These are phyloP conservation scores for Xylariales sp. DNA, from an alignment of 2,329 filamentous ascomycete species.

Conservation along the genomic window DNA sequence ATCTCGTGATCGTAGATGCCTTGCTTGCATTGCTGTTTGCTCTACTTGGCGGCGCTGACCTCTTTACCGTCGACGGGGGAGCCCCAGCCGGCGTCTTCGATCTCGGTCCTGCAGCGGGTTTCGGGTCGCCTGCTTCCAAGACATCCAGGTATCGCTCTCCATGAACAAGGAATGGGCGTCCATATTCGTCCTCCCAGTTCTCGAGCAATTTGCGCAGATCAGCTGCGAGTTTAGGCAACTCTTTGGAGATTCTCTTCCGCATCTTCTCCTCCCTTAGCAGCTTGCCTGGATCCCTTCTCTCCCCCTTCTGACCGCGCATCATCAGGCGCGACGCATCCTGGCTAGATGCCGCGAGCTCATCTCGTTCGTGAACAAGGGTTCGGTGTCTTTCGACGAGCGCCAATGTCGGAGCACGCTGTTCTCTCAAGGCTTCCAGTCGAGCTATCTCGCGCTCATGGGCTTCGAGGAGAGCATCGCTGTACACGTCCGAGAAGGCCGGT, in stretches of 20 bases:
- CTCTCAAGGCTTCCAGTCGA: constrained; percentile 73
- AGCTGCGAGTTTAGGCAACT: constrained; percentile 82
- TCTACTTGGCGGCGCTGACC: constrained; percentile 28
- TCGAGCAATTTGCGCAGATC: constrained; percentile 82
- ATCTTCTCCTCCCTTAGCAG: constrained; percentile 95
- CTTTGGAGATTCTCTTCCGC: constrained; percentile 94
- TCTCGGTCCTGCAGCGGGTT: constrained; percentile 55
- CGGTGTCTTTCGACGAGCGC: constrained; percentile 79
- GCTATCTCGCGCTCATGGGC: constrained; percentile 90
- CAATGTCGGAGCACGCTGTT: constrained; percentile 82
- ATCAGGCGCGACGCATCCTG: constrained; percentile 93
- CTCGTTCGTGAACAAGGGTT: constrained; percentile 75
- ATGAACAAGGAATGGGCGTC: constrained; percentile 86
- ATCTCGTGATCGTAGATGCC: constrained; percentile 32
- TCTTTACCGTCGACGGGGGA: constrained; percentile 42
- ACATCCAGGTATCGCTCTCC: constrained; percentile 87
- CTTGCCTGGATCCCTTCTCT: constrained; percentile 90
- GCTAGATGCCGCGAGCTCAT: constrained; percentile 83
- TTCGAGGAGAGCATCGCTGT: constrained; percentile 90
- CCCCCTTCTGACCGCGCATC: constrained; percentile 85
- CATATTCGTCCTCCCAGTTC: constrained; percentile 89
- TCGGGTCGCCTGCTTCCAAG: constrained; percentile 61
- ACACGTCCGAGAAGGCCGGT: constrained; percentile 93
- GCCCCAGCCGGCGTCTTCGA: constrained; percentile 72
- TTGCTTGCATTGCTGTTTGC: constrained; percentile 33